Evolutionary conservation across 2,329 filamentous ascomycete genomes (phyloP), one percentile per base, ranked within the genome.

Genomic region (Ilyonectria mors-panacis): DNA sequence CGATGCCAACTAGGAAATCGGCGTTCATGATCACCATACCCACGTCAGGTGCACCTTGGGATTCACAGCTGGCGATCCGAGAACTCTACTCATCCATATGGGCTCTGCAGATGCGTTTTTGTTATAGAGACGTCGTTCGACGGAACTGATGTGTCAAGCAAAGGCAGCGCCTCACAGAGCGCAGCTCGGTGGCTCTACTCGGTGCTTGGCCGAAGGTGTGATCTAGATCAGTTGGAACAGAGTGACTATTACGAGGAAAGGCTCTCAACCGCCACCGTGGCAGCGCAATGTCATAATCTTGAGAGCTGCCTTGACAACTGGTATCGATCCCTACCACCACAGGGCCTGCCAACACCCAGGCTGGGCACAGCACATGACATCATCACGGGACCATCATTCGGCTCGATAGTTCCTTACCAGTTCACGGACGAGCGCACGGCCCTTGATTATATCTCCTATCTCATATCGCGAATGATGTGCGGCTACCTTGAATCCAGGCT

Each of bases 71-170:
- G 44, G 17, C 44, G 3, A 47, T 47, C 44, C n/a, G 44, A 12
- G 44, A 47, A 10, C 44, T 47, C 44, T 47, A 47, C 44, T 47
- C 44, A 9, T 47, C 44, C n/a, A 47, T 47, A 8, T 47, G 44
- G 44, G n/a, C 8, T 19, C 23, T 47, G 8, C 44, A 47, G 3
- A 17, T 17, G 15, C 44, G 44, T n/a, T 17, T 47, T 47, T 17
- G 44, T 47, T 17, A 15, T 47, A 19, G 44, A 47, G 17, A 4
- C 23, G 12, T 47, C 44, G 3, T 47, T 47, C 44, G 15, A 37
- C 5, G 9, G 3, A 6, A 13, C 3, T 13, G 9, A 37, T 37
- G 5, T 13, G 10, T 33, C 42, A 7, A 19, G 23, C 23, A 19
- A 26, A 19, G n/a, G 9, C n/a, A 47, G 44, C 10, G 44, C 44